Evolutionary conservation across 441 rosid species (phyloP).

Genomic region (Eutrema salsugineum): DNA sequence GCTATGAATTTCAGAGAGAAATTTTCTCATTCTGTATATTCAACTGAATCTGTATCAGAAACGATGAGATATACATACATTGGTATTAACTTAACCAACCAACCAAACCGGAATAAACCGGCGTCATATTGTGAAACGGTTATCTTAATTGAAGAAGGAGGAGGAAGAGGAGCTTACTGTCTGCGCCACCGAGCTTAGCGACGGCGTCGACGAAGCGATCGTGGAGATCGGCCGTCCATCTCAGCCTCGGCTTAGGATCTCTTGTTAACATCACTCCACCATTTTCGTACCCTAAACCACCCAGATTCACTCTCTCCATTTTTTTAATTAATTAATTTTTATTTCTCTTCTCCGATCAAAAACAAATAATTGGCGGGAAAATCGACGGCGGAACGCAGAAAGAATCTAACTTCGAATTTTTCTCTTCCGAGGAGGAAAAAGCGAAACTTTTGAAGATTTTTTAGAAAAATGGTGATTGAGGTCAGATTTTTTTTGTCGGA

Average conservation of each 20-base stretch:
- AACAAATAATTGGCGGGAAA: slow-evolving; percentile 25
- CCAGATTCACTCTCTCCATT: slow-evolving; percentile 45
- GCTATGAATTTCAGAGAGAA: too few relatives aligned
- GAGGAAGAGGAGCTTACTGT: slow-evolving; percentile 36
- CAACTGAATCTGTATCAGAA: neutral
- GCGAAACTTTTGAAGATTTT: neutral
- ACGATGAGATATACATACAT: neutral
- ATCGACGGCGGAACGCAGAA: neutral
- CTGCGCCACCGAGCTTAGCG: slow-evolving; percentile 69
- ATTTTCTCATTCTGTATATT: neutral
- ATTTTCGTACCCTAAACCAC: slow-evolving; percentile 37
- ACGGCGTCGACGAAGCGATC: slow-evolving; percentile 72
- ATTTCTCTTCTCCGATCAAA: neutral
- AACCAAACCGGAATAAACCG: slow-evolving; percentile 11
- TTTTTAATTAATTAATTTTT: neutral
- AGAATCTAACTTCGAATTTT: neutral
- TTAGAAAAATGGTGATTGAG: neutral
- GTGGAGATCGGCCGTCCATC: slow-evolving; percentile 80
- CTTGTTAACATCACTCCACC: slow-evolving; percentile 78
- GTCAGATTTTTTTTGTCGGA: neutral
- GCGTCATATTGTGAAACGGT: neutral
- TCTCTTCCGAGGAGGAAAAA: neutral
- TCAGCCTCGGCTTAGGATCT: slow-evolving; percentile 65
- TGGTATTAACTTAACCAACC: neutral
- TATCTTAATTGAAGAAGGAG: neutral